Evolutionary conservation across 257 asterid species (phyloP), one percentile per base, ranked within the genome.

Genomic region (Solanum rostratum): DNA sequence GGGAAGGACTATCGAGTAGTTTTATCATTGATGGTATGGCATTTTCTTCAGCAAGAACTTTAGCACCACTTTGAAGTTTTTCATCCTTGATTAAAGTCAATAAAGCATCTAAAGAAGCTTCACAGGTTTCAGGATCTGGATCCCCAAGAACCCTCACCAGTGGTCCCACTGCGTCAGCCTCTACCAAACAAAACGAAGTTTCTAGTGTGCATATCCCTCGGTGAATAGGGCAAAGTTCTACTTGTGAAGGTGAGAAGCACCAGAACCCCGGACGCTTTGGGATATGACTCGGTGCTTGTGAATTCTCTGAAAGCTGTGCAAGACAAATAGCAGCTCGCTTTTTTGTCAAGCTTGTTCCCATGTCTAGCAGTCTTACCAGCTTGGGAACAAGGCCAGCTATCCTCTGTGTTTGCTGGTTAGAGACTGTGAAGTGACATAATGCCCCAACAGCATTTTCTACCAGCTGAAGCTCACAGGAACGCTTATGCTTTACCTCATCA

Each of bases 41-140:
- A 46, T 90, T 81, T 60, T 88, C 95, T 84, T 88, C 92, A 2
- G 55, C 92, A 2, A 93, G 90, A 83, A 90, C 91, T 87, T 93
- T 93, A 83, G 88, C 84, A 6, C 97, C 97, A 68, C 82, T 83
- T 73, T 90, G 95, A 86, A 90, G 84, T 83, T 84, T 71, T 81
- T 89, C 97, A 0, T 85, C 71, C 10, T 87, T 85, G 49, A 91
- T 88, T 87, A 93, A 86, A 84, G 97, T 90, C 81, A 91, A n/a
- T n/a, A 92, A 91, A 12, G 97, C 94, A 53, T 91, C 97, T 53
- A 93, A 71, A 43, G 92, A 91, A 62, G 97, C 97, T 88, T 91
- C 97, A 39, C 91, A 88, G 49, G 89, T 89, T 63, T 76, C 91
- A 16, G 80, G 79, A 79, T 93, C 93, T 14, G 89, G 83, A 43